phyloP scores from a whole-genome alignment of 2,329 filamentous ascomycete genomes.

The Sclerotinia borealis region DNA sequence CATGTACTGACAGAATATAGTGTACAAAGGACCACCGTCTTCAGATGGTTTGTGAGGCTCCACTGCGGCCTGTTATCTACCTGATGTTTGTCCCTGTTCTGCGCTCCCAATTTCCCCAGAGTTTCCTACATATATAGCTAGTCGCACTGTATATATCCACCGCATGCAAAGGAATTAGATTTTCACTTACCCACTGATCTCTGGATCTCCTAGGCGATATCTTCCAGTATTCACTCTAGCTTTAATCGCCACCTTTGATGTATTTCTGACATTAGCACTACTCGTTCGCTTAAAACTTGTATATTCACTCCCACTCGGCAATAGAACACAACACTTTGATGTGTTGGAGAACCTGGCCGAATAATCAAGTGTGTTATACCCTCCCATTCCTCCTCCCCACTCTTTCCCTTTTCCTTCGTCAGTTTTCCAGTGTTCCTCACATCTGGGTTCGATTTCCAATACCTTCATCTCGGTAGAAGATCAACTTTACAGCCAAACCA shows the following conservation, averaged over 20 bases:
- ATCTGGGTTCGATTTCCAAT: background rate
- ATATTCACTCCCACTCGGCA: background rate
- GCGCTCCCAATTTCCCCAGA: background rate
- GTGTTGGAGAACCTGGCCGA: background rate
- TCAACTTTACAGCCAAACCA: background rate
- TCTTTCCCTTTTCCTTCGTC: background rate
- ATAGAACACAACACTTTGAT: background rate
- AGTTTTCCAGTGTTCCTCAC: background rate
- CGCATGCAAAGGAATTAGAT: background rate
- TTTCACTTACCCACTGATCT: background rate
- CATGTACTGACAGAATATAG: constrained; percentile 8
- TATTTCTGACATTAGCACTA: background rate
- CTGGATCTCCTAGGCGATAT: background rate
- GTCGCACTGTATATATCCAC: background rate
- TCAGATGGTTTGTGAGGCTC: constrained; percentile 20
- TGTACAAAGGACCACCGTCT: constrained; percentile 23
- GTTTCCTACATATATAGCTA: background rate
- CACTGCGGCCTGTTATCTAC: background rate
- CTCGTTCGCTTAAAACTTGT: background rate
- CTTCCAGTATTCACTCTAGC: background rate
- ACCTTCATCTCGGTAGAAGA: background rate
- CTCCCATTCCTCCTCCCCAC: background rate
- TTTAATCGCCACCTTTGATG: background rate
- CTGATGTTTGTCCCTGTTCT: background rate
- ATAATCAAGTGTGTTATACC: background rate